These are phyloP conservation scores for Claviceps sp. DNA, from an alignment of 2,329 filamentous ascomycete genomes.

Conservation along the genomic window DNA sequence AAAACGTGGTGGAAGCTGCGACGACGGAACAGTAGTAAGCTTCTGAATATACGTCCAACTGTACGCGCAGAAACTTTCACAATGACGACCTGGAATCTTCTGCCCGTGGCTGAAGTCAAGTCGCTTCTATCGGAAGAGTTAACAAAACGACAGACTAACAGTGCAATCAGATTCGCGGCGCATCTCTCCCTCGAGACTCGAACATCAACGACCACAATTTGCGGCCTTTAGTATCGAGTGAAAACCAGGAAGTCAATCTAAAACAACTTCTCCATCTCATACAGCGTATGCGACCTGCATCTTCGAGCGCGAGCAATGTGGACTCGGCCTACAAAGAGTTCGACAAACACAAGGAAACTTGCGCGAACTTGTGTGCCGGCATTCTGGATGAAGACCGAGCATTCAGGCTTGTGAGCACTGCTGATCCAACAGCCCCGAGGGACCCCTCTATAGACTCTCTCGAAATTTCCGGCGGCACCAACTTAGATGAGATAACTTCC, in stretches of 20 bases:
- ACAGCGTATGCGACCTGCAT: constrained; percentile 21
- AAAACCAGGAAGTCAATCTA: constrained; percentile 19
- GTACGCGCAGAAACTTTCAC: background rate
- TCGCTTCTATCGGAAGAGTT: background rate
- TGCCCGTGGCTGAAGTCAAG: background rate
- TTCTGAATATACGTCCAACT: background rate
- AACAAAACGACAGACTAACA: background rate
- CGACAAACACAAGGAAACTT: constrained; percentile 25
- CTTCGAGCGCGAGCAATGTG: constrained; percentile 22
- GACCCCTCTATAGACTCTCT: constrained; percentile 20
- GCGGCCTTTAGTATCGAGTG: constrained; percentile 14
- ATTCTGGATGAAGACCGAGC: constrained; percentile 27
- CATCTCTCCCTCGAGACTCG: constrained; percentile 7
- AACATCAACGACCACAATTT: constrained; percentile 16
- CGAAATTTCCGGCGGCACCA: constrained; percentile 13
- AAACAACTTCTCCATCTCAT: constrained; percentile 23
- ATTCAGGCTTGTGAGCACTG: constrained; percentile 9
- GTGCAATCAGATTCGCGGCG: background rate
- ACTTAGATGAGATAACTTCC: constrained; percentile 23
- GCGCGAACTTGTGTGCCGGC: constrained; percentile 25
- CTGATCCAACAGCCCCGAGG: constrained; percentile 14
- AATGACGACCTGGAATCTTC: background rate
- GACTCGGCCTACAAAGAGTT: constrained; percentile 33
- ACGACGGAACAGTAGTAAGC: background rate
- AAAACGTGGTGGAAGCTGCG: constrained; percentile 12